Conservation (phyloP, 257 asterid species). For the Buddleja alternifolia region DNA sequence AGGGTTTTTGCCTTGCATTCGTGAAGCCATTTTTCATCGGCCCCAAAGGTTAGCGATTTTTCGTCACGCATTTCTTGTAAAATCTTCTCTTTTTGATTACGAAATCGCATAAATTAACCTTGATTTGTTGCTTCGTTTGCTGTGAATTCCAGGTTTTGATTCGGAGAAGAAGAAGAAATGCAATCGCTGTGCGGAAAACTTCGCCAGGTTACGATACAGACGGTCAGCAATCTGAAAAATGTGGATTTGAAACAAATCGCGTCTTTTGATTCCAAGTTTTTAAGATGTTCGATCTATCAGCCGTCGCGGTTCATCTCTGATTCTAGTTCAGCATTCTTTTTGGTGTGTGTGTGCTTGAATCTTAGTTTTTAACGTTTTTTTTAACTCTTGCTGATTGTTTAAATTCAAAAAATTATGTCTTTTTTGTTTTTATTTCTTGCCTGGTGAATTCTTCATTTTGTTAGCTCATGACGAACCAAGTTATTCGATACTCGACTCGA, state of each 20-base stretch:
- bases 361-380: background rate
- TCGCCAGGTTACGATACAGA: constrained; percentile 41
- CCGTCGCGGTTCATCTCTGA: constrained; percentile 24
- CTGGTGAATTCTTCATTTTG: background rate
- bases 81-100: background rate
- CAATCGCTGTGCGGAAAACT: constrained; percentile 54
- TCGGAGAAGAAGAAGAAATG: constrained; percentile 41
- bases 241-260: constrained; percentile 22
- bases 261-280: constrained; percentile 19
- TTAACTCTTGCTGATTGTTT: background rate
- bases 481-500: no score
- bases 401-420: background rate
- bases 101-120: background rate
- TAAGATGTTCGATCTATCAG: constrained; percentile 25
- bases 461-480: no score
- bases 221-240: constrained; percentile 39
- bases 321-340: constrained; percentile 31
- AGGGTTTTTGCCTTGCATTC: constrained; percentile 35
- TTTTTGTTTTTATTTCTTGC: background rate
- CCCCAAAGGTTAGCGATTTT: constrained; percentile 20
- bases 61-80: background rate
- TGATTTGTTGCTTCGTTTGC: background rate
- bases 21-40: constrained; percentile 2
- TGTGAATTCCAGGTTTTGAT: constrained; percentile 31
- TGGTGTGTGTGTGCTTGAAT: constrained; percentile 41